Evolutionary conservation across 2,329 filamentous ascomycete genomes (phyloP), one percentile per base, ranked within the genome.

Genomic region (Neoscytalidium dimidiatum): DNA sequence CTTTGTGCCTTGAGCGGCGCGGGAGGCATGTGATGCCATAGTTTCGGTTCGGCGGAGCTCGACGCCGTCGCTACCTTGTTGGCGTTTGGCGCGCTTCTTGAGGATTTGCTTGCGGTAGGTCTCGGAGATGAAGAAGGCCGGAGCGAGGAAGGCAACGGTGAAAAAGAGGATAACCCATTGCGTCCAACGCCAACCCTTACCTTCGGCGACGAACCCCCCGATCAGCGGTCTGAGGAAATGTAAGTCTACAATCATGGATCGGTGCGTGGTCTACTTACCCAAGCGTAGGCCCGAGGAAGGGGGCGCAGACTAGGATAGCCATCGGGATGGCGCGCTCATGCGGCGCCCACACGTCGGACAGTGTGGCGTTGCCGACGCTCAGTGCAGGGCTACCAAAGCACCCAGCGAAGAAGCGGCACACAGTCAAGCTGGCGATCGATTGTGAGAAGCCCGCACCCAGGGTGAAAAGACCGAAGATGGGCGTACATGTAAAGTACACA

Each of bases 401-500:
- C 0, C 76, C 77, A 19, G 76, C 74, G 23, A 77, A 69, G 64
- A 77, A 92, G 14, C 91, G 87, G 71, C 87, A 88, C 65, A 93
- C 84, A 26, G 91, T 80, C 21, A 94, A 80, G 0, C 89, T 88
- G 71, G 89, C 88, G 51, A 93, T 82, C 67, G 89, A 89, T 71
- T 91, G 88, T 66, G 77, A 75, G 28, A 81, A 75, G 0, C 80
- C 79, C 9, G 78, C 72, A 1, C 79, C 80, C 0, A 81, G 66
- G 0, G 75, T 77, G 66, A 83, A 80, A 4, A 83, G 84, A 3
- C 86, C 86, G 7, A 87, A 90, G 53, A 86, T 83, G 4, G 84
- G 87, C 65, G 91, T 83, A 53, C 86, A 87, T 75, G 90, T 88
- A 68, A 92, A 75, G 65, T 88, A 88, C 73, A 93, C 92, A 23